Evolutionary conservation across 2,329 filamentous ascomycete genomes (phyloP), one percentile per base, ranked within the genome.

Genomic region (Chaetoscypha palmicola): DNA sequence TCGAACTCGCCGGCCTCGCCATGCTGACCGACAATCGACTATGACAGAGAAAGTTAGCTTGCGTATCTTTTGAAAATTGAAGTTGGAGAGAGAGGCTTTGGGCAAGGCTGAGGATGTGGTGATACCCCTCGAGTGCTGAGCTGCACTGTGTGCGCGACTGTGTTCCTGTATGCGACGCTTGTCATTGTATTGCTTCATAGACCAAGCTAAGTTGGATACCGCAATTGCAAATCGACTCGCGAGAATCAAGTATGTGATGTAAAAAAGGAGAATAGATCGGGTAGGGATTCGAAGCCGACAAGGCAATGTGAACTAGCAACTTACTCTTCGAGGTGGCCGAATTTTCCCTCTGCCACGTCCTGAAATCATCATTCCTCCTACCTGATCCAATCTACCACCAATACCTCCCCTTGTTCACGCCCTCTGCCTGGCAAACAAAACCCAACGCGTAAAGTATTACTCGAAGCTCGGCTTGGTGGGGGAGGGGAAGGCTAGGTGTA

Each of bases 1-100:
- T 95, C 86, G 61, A 95, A 95, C 53, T 94, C 87, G 56, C 84
- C 73, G 8, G 74, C 71, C 52, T 83, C 79, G 48, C 70, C 74
- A 14, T 57, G 60, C 46, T 8, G n/a, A 24, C 70, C 71, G 63
- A 45, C 76, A 75, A 79, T 83, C 32, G 14, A 43, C 14, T 49
- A 20, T 17, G 16, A 14, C 19, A 21, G 16, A 10, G 12, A 3
- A 32, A 8, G 11, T 28, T 14, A 17, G 34, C 46, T 23, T 47
- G 45, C 34, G 10, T 2, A 4, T 11, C 38, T 2, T 17, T 23
- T 23, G 9, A n/a, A 34, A 20, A 20, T 23, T 21, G 12, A 26
- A 19, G 19, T 23, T 34, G 30, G 16, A 16, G 43, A 24, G n/a
- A 33, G 30, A 7, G 23, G 28, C 3, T 4, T 31, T 3, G 3